Evolutionary conservation across 1,284 basidiomycete species (phyloP).

Genomic region (Singerocomus rubriflavus): DNA sequence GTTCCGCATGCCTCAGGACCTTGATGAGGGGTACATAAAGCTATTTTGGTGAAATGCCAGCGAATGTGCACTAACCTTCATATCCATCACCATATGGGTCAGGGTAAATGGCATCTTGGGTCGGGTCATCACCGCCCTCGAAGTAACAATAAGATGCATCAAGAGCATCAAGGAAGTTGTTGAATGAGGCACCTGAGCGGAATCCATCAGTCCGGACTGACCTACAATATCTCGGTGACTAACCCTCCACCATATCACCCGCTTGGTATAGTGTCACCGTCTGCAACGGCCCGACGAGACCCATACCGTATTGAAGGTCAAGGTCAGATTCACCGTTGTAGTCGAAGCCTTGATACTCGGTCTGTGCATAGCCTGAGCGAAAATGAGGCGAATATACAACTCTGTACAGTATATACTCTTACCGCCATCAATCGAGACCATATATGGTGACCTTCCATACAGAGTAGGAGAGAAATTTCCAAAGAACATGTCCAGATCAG

Average conservation of each 20-base stretch:
- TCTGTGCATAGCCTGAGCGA: conserved; percentile 36
- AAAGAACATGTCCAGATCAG: conserved; percentile 47
- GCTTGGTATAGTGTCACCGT: conserved; percentile 44
- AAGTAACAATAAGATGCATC: conserved; percentile 47
- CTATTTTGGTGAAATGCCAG: background rate
- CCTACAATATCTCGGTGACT: background rate
- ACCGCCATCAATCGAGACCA: conserved; percentile 33
- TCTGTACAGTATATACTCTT: background rate
- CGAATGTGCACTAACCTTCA: conserved; percentile 18
- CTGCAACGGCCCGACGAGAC: conserved; percentile 38
- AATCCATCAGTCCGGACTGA: background rate
- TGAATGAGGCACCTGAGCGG: conserved; percentile 41
- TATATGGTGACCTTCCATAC: conserved; percentile 15
- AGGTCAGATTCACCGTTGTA: conserved; percentile 49
- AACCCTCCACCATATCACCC: conserved; percentile 42
- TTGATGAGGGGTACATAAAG: background rate
- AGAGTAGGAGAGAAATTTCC: conserved; percentile 26
- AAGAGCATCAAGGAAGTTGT: conserved; percentile 48
- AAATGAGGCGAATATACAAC: background rate
- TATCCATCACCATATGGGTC: conserved; percentile 37
- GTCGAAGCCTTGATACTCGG: conserved; percentile 33
- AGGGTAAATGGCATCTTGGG: conserved; percentile 42
- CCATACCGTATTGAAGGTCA: conserved; percentile 50
- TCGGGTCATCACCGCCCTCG: conserved; percentile 45
- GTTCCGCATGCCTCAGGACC: conserved; percentile 40